Base-by-base conservation (phyloP, 2,329 filamentous ascomycete species). In the Microcyclospora tardicrescens region DNA sequence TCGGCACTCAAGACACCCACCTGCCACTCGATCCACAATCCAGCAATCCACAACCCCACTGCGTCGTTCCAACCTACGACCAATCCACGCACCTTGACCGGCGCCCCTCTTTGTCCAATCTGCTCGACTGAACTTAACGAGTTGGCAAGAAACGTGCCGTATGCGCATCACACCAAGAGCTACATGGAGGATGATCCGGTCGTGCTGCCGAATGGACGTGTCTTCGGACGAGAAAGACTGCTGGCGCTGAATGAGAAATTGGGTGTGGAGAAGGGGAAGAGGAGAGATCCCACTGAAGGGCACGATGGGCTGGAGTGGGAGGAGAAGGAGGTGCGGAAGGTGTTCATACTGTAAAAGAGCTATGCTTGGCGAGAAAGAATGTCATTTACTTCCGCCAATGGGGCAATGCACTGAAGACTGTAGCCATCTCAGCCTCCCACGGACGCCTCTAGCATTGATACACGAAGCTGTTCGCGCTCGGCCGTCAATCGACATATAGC, bases 41-140 rank as follows among this genome's bases (percentile, higher is more conserved):
- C 19, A 24, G 19, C 19, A 24, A 24, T 24, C 19, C 19, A 24
- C 19, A 24, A 24, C 19, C 19, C 19, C 4, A 24, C 19, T 5
- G 19, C 19, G 4, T 24, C 19, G 19, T 24, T 24, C 19, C 19
- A 24, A 24, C 19, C 19, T 24, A 66, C 73, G 4, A 71, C 73
- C 1, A 46, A 71, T 65, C 79, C 60, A 1, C 60, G 80, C 10
- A 71, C 72, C 9, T 72, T 81, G 1, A 77, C 77, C 2, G 80
- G 62, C 10, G 62, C 82, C 6, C 80, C 77, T 35, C 77, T 96
- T 32, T 98, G 91, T 53, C 91, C 91, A 2, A 96, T 98, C 55
- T 98, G 91, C 67, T 91, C 82, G 35, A 91, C 82, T 1, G 91
- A 98, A 62, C 74, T 98, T 40, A 96, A 96, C 59, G 83, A 87